A percentile compares a stretch with the other conserved stretches of the same genome.
phyloP scores from a whole-genome alignment of 2,329 filamentous ascomycete genomes.

The Capronia americana region DNA sequence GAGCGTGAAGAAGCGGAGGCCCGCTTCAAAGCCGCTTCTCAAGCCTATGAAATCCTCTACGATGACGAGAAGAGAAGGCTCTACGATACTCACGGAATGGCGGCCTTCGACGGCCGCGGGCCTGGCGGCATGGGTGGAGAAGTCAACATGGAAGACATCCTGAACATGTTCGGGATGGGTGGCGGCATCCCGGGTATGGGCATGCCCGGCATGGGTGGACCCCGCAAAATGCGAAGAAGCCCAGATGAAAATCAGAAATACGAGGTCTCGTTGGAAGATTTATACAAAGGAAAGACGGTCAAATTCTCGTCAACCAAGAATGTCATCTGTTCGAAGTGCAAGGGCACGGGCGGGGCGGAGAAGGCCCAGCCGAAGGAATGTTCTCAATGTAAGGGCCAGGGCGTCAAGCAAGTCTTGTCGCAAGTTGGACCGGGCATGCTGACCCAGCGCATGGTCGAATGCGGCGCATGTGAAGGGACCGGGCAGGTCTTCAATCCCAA shows the following conservation, averaged over 20 bases:
- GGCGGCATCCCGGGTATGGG: slow-evolving; percentile 58
- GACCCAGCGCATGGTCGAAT: slow-evolving; percentile 78
- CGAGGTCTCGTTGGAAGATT: slow-evolving; percentile 86
- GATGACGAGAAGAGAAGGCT: slow-evolving; percentile 92
- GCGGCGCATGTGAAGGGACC: slow-evolving; percentile 82
- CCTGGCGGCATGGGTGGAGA: slow-evolving; percentile 72
- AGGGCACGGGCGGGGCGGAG: slow-evolving; percentile 87
- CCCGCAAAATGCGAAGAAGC: slow-evolving; percentile 71
- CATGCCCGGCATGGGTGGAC: slow-evolving; percentile 59
- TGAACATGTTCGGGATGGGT: slow-evolving; percentile 72
- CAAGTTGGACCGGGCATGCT: slow-evolving; percentile 87
- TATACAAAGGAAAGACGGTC: slow-evolving; percentile 98
- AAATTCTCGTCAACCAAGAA: slow-evolving; percentile 97
- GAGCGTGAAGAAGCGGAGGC: slow-evolving; percentile 84
- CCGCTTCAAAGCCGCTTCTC: slow-evolving; percentile 89
- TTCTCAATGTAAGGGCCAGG: slow-evolving; percentile 81
- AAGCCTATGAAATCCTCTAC: slow-evolving; percentile 96
- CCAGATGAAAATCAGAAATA: slow-evolving; percentile 89
- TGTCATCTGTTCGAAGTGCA: slow-evolving; percentile 84
- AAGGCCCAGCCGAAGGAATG: slow-evolving; percentile 85
- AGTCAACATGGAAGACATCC: slow-evolving; percentile 77
- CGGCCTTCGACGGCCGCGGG: slow-evolving; percentile 82
- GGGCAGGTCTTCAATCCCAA: slow-evolving; percentile 92
- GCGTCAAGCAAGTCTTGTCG: slow-evolving; percentile 75
- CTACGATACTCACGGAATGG: slow-evolving; percentile 95